Base-by-base conservation (phyloP, 192 early-diverging fungal species). In the Backusella psychrophila region DNA sequence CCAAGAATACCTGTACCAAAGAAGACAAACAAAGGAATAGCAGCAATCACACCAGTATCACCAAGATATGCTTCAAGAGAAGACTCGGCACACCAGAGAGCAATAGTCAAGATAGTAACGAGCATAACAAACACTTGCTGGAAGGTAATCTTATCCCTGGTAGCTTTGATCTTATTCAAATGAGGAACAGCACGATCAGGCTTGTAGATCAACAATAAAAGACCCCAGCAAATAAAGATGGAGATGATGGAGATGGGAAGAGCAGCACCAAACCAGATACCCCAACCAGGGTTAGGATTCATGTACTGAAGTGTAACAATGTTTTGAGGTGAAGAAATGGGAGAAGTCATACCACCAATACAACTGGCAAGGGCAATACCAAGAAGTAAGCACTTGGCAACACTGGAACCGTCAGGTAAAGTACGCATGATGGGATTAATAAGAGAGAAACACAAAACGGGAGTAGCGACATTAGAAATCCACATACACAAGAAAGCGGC, bases 301-400 rank as follows among this genome's bases (percentile, higher is more conserved):
- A 94, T 94, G 81, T 86, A 90, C 19, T 88, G 86, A 53, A 94
- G 88, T 14, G 93, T 89, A 75, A 94, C 86, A 26, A 92, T 89
- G 82, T 94, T 94, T 84, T 93, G 93, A 38, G 93, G 93, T 2
- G 90, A 92, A 3, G 93, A 88, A 81, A 94, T 94, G 34, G 93
- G 93, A 8, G 90, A 90, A 26, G 91, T 87, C 93, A 94, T 92
- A 38, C 93, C 93, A 66, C 92, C 93, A 41, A 94, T 83, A 56
- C 91, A 90, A 42, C 89, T 82, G 17, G 93, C 93, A 42, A 94
- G 81, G 15, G 93, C 93, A 59, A 94, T 94, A 73, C 93, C 93
- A 78, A 94, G 84, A 75, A 94, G 86, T 7, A 94, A 81, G 33
- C 87, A 88, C 35, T 85, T 86, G n/a, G 83, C 92, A 77, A 93